Conservation (phyloP, 768 basidiomycete genomes). For the Suillus bovinus region DNA sequence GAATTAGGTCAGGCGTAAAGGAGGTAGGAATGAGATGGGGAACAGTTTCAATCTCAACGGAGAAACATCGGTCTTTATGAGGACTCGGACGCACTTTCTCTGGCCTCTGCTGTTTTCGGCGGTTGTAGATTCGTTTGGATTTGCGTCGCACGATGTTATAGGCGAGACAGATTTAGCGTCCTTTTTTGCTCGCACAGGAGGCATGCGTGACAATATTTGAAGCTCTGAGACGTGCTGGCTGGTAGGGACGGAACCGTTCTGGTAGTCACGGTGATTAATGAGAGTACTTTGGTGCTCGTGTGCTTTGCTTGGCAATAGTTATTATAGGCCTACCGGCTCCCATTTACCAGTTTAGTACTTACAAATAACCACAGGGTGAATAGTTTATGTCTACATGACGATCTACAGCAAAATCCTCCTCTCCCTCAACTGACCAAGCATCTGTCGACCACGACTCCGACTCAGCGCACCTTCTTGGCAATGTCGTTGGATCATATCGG, state of each 20-base stretch:
- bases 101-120: slow-evolving; percentile 75
- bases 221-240: slow-evolving; percentile 24
- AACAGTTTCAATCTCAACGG: slow-evolving; percentile 37
- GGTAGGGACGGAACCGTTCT: slow-evolving; percentile 24
- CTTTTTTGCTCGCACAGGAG: slow-evolving; percentile 68
- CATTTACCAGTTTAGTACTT: background rate
- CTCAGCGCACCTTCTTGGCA: slow-evolving; percentile 28
- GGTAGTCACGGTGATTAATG: slow-evolving; percentile 11
- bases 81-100: slow-evolving; percentile 72
- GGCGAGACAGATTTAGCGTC: slow-evolving; percentile 60
- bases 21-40: slow-evolving; percentile 27
- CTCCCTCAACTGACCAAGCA: slow-evolving; percentile 23
- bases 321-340: background rate
- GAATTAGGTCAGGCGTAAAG: slow-evolving; percentile 33
- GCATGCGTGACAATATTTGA: slow-evolving; percentile 45
- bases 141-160: slow-evolving; percentile 65
- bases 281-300: slow-evolving; percentile 15
- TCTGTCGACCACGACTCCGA: slow-evolving; percentile 15
- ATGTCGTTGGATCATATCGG: slow-evolving; percentile 32
- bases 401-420: slow-evolving; percentile 15
- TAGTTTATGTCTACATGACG: slow-evolving; percentile 11
- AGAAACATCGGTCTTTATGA: slow-evolving; percentile 54
- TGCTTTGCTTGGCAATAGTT: slow-evolving; percentile 9
- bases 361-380: background rate
- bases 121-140: slow-evolving; percentile 47